A percentile compares a stretch with the other conserved stretches of the same genome.
Evolutionary conservation across 345 rosid genomes (phyloP).

Genomic region (Pistacia vera): DNA sequence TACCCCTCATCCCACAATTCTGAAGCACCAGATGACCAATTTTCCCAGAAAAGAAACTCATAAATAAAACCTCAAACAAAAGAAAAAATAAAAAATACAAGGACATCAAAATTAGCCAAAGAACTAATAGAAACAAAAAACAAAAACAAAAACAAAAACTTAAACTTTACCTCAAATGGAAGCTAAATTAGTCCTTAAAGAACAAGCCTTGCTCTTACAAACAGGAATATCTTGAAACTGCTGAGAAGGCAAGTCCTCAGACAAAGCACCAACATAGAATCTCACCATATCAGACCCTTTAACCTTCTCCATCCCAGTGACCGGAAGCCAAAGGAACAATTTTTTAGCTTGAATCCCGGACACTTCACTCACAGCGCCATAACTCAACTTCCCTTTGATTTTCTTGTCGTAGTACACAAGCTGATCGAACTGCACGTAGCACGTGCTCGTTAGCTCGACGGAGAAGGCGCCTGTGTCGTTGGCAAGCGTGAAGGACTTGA

Average conservation of each 20-base stretch:
- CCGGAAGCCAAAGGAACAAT: conserved; percentile 63
- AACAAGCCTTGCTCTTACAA: conserved; percentile 44
- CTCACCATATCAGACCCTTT: conserved; percentile 42
- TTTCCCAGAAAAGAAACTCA: too few species aligned
- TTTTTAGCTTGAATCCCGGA: conserved; percentile 73
- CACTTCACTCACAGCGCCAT: conserved; percentile 57
- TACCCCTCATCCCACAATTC: too few species aligned
- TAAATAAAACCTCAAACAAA: too few species aligned
- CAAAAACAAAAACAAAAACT: neutral
- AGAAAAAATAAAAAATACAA: too few species aligned
- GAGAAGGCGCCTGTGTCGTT: conserved; percentile 51
- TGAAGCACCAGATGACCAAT: too few species aligned
- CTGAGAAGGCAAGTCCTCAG: conserved; percentile 60
- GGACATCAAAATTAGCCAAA: neutral
- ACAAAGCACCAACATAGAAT: conserved; percentile 77
- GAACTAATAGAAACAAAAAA: neutral
- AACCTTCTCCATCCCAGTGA: conserved; percentile 57
- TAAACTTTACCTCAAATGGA: conserved; percentile 30
- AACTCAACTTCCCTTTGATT: conserved; percentile 59
- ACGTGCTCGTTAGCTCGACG: conserved; percentile 37
- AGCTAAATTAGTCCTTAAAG: conserved; percentile 15
- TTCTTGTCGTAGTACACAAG: conserved; percentile 54
- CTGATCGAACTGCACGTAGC: conserved; percentile 63
- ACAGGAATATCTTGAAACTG: conserved; percentile 56
- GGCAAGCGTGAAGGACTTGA: conserved; percentile 59